phyloP scores from a whole-genome alignment of 371 early-diverging fungal species.

The Mucor velutinosus region DNA sequence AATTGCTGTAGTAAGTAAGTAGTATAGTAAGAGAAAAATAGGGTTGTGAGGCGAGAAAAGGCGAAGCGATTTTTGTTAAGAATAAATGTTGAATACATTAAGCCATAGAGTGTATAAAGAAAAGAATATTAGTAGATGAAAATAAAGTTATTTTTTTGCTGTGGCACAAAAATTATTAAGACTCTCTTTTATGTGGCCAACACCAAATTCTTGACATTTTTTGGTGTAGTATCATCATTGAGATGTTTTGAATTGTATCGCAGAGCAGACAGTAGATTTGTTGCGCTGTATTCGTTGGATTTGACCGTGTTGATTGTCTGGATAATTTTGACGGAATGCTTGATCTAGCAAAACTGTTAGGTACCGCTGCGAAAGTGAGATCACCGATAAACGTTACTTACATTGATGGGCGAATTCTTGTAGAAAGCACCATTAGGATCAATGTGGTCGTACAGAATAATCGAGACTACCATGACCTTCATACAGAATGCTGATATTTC shows the following conservation, averaged over 20 bases:
- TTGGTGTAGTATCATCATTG: constrained; percentile 81
- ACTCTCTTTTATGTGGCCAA: constrained; percentile 20
- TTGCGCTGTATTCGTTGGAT: constrained; percentile 44
- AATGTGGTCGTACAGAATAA: constrained; percentile 90
- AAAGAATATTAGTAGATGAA: not conserved
- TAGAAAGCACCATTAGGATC: constrained; percentile 78
- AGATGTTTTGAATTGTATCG: constrained; percentile 81
- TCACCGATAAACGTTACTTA: constrained; percentile 35
- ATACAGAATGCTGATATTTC: constrained; percentile 67
- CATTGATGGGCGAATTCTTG: constrained; percentile 79
- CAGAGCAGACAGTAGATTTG: constrained; percentile 73
- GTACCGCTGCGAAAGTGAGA: not conserved
- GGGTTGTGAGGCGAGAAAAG: not conserved
- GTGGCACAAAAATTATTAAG: not conserved
- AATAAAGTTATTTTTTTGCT: not conserved
- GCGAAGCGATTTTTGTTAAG: not conserved
- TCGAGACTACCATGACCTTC: constrained; percentile 85
- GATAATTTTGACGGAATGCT: constrained; percentile 73
- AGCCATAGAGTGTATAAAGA: not conserved
- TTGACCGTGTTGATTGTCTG: constrained; percentile 47
- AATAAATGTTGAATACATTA: not conserved
- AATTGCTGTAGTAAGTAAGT: not conserved
- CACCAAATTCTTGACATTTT: constrained; percentile 67
- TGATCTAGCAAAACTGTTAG: constrained; percentile 43
- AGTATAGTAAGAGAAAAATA: not conserved